Conservation (phyloP, 345 rosid genomes). For the Salix viminalis region DNA sequence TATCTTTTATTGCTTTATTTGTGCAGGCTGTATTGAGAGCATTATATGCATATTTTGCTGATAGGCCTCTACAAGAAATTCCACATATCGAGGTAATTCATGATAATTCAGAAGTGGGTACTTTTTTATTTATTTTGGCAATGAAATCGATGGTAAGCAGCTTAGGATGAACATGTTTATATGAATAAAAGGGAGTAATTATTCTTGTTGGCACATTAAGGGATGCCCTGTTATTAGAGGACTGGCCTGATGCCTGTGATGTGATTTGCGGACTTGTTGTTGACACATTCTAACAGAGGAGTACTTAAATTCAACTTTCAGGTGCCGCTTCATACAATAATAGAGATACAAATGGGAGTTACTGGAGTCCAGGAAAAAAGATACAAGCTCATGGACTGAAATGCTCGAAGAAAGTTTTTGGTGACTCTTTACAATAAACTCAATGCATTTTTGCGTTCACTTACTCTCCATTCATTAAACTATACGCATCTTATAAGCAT, state of each 20-base stretch:
- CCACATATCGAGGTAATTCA: conserved; percentile 86
- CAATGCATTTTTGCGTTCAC: neutral
- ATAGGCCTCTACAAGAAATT: conserved; percentile 92
- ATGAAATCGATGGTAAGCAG: neutral
- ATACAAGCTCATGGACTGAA: conserved; percentile 95
- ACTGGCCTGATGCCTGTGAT: neutral
- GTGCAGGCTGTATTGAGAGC: conserved; percentile 97
- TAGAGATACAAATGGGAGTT: conserved; percentile 99
- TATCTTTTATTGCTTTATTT: neutral
- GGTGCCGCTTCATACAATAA: conserved; percentile 96
- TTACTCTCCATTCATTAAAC: conserved; percentile 17
- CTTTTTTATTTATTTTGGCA: neutral
- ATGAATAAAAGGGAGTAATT: neutral
- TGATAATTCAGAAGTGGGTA: neutral
- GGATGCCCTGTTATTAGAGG: neutral
- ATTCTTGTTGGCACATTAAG: neutral
- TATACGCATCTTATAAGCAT: conserved; percentile 5
- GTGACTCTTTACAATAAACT: neutral
- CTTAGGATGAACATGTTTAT: neutral
- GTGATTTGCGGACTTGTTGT: neutral
- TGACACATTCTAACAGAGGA: neutral
- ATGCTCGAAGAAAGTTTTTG: neutral
- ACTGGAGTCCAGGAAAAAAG: conserved; percentile 98
- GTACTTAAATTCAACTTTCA: conserved; percentile 29
- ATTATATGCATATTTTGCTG: conserved; percentile 98